These are phyloP conservation scores for Mycosarcoma maydis DNA, from an alignment of 1,284 basidiomycete genomes.

Conservation along the genomic window DNA sequence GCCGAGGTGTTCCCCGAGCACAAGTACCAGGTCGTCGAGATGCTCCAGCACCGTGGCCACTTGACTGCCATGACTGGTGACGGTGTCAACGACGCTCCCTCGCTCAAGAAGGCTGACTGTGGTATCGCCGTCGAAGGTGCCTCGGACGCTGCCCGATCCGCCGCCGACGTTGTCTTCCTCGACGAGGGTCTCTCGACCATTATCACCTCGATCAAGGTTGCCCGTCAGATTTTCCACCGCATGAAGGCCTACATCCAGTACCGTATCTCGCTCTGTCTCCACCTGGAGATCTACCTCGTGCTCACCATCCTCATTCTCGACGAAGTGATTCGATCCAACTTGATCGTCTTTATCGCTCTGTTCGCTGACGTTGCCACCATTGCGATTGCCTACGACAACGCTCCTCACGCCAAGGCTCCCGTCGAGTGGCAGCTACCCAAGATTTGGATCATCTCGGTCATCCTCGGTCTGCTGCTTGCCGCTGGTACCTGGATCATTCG, in stretches of 20 bases:
- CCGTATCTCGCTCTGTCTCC: slow-evolving; percentile 70
- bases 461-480: slow-evolving; percentile 69
- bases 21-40: slow-evolving; percentile 72
- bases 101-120: slow-evolving; percentile 70
- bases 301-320: slow-evolving; percentile 71
- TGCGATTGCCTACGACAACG: slow-evolving; percentile 72
- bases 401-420: slow-evolving; percentile 70
- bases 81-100: slow-evolving; percentile 70
- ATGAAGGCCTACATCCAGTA: slow-evolving; percentile 72
- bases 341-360: slow-evolving; percentile 73
- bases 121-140: slow-evolving; percentile 72
- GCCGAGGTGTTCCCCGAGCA: slow-evolving; percentile 74
- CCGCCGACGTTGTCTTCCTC: slow-evolving; percentile 72
- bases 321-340: slow-evolving; percentile 72
- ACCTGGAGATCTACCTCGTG: slow-evolving; percentile 72
- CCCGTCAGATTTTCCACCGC: slow-evolving; percentile 73
- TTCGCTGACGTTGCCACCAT: slow-evolving; percentile 72
- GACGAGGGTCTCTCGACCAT: slow-evolving; percentile 70
- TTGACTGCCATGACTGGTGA: slow-evolving; percentile 71
- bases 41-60: slow-evolving; percentile 72
- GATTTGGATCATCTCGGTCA: slow-evolving; percentile 72
- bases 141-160: slow-evolving; percentile 70
- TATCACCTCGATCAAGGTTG: slow-evolving; percentile 73
- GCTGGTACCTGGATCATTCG: slow-evolving; percentile 72
- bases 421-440: slow-evolving; percentile 74